Percentiles rank a stretch among this genome's conserved stretches.
Conservation (phyloP, 441 rosid genomes). For the Bocquillonia castaneifolia region DNA sequence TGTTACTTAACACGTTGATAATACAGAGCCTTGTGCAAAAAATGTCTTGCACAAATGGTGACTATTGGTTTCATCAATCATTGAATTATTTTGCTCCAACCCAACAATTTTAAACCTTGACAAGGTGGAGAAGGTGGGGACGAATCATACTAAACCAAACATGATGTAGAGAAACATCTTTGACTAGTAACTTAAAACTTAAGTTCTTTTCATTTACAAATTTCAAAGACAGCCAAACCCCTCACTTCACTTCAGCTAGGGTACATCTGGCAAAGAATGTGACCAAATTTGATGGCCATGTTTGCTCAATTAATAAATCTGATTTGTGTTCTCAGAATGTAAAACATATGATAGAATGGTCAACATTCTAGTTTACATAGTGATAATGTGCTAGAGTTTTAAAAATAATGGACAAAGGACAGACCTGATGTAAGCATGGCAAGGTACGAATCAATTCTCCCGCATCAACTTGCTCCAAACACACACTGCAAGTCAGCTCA, state of each 20-base stretch:
- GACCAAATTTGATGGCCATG: neutral
- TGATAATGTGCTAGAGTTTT: too few relatives aligned
- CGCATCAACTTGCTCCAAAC: slow-evolving; percentile 72
- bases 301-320: neutral
- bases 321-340: neutral
- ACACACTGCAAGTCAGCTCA: slow-evolving; percentile 77
- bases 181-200: neutral
- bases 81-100: too few relatives aligned
- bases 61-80: too few relatives aligned
- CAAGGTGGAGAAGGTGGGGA: too few relatives aligned
- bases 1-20: too few relatives aligned
- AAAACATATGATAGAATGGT: neutral
- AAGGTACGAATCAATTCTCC: slow-evolving; percentile 79
- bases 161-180: neutral
- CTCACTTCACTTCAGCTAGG: neutral
- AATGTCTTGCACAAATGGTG: too few relatives aligned
- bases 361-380: neutral
- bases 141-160: too few relatives aligned
- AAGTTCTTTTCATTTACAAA: neutral
- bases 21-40: too few relatives aligned
- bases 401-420: neutral
- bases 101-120: too few relatives aligned
- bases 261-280: neutral
- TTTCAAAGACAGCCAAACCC: neutral
- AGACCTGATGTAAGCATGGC: slow-evolving; percentile 84